phyloP scores from a whole-genome alignment of 805 yeast genomes.

The Kuraishia cidri region DNA sequence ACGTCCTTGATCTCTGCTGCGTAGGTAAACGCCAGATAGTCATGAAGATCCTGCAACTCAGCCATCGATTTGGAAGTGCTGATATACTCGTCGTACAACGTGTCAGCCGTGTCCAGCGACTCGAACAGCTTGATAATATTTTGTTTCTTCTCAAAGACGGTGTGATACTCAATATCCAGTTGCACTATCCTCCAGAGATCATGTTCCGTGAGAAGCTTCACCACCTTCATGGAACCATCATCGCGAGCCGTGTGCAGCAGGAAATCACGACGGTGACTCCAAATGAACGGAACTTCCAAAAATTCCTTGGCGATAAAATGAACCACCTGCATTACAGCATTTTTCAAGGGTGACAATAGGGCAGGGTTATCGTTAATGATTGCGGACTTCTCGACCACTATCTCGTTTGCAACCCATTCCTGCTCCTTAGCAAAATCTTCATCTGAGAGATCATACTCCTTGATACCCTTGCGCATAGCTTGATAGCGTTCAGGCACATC shows the following conservation, averaged over 20 bases:
- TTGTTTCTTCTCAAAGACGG: slow-evolving; percentile 62
- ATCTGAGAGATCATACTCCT: slow-evolving; percentile 57
- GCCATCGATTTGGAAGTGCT: slow-evolving; percentile 53
- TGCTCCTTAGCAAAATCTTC: slow-evolving; percentile 67
- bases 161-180: slow-evolving; percentile 82
- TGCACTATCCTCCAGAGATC: slow-evolving; percentile 89
- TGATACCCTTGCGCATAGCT: slow-evolving; percentile 57
- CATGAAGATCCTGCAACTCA: slow-evolving; percentile 81
- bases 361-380: slow-evolving; percentile 22
- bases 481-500: slow-evolving; percentile 94
- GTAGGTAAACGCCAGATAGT: slow-evolving; percentile 69
- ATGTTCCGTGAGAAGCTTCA: slow-evolving; percentile 58
- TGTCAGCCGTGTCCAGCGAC: slow-evolving; percentile 48
- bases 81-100: slow-evolving; percentile 46
- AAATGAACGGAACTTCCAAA: slow-evolving; percentile 89
- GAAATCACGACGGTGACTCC: slow-evolving; percentile 93
- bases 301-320: slow-evolving; percentile 69
- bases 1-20: slow-evolving; percentile 47
- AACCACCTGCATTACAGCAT: slow-evolving; percentile 63
- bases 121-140: slow-evolving; percentile 49
- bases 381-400: slow-evolving; percentile 47
- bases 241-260: slow-evolving; percentile 48
- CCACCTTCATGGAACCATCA: slow-evolving; percentile 33
- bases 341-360: slow-evolving; percentile 43
- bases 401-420: slow-evolving; percentile 67